Evolutionary conservation across 192 early-diverging fungal species (phyloP), one percentile per base, ranked within the genome.

Genomic region (Ramicandelaber brevisporus): DNA sequence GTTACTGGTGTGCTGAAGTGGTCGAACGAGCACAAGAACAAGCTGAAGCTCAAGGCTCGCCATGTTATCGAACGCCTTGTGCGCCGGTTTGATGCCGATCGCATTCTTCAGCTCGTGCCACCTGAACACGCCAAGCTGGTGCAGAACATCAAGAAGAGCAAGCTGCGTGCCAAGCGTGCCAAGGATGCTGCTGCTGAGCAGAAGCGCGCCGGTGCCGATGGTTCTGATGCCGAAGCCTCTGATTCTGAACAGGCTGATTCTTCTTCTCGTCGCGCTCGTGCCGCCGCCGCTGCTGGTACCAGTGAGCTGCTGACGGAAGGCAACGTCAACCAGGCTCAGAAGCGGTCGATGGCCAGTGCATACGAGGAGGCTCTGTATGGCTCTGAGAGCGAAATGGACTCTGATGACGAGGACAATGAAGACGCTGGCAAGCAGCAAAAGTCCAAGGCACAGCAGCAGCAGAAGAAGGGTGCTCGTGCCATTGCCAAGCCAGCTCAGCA

Each of bases 21-120:
- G 62, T 73, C 76, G 6, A 63, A 79, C 36, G 70, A 77, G 31
- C 82, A 82, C 54, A 78, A 75, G 41, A 70, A 68, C 35, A 68
- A 80, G 43, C 78, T 98, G 61, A 85, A 87, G 38, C 53, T 73
- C 20, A 84, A 83, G 41, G 75, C 83, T 25, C 66, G 78, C 16
- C 89, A 98, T 38, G 73, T 92, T 15, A 61, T 95, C 19, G 88
- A 98, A 41, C 68, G 88, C 22, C 55, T 98, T 12, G 70, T 78
- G 20, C 70, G 87, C 27, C 64, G 73, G 12, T 83, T 93, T 44
- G 66, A 48, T 1, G 27, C 57, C 27, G 87, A 93, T 11, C 56
- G 58, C 10, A 55, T 98, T 7, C 76, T 70, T 31, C 59, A 59
- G 17, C 60, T 68, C 34, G 71, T 79, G 0, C 89, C 92, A 10